Base-by-base conservation (phyloP, 352 stramenopile genomes). In the Albugo candida region DNA sequence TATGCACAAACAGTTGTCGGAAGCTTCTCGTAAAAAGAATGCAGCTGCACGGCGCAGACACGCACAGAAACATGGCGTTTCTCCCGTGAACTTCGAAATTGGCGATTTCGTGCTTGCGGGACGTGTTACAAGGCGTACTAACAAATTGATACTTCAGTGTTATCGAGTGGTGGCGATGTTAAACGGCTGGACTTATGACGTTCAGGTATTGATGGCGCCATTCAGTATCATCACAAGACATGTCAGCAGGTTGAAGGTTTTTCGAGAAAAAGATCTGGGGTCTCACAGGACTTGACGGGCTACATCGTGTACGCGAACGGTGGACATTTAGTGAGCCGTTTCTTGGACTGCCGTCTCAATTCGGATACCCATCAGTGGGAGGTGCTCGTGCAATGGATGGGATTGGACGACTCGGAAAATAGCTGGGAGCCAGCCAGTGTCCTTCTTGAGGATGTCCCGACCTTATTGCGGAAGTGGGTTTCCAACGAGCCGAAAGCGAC, bases 381-480 rank as follows among this genome's bases (percentile, higher is more conserved):
- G 34, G 20, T 63, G n/a, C 21, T 44, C 2, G 49, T 60, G 20
- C 50, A 63, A 24, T 60, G 56, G 52, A 31, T 54, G 17, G 56
- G 56, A 8, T 37, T 63, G 1, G 56, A 63, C 3, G 56, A 60
- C 19, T 19, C 51, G 14, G 49, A 63, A 36, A 20, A 45, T 2
- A 50, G 49, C 0, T 60, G 56, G 56, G 48, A 63, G 37, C 48
- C 43, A 12, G 47, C 52, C 11, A 24, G 48, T 18, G 46, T 41
- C 14, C 11, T 58, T 17, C 14, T 45, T 10, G 45, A 58, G 12
- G 51, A 61, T 34, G 55, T 55, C 14, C 51, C 55, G 14, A 41
- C 47, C 18, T 21, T 59, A 3, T 55, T 55, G 27, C 19, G n/a
- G n/a, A n/a, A n/a, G n/a, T n/a, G n/a, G n/a, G n/a, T n/a, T n/a